These are phyloP conservation scores for Pleurostoma richardsiae DNA, from an alignment of 2,329 filamentous ascomycete species.

Conservation along the genomic window DNA sequence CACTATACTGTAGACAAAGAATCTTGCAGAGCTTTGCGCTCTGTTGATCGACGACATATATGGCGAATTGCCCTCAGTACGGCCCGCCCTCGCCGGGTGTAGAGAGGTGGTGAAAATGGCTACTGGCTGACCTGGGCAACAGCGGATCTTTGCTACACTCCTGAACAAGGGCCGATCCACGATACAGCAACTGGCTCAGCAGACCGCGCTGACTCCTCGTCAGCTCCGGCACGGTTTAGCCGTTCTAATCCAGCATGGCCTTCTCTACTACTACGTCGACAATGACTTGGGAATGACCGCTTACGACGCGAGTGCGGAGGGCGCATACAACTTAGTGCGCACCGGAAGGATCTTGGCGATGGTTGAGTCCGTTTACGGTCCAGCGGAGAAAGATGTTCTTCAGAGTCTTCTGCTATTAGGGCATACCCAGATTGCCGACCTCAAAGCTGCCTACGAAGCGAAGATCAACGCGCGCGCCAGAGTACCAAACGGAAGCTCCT, in stretches of 20 bases:
- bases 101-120: too few relatives aligned
- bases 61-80: slow-evolving; percentile 87
- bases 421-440: slow-evolving; percentile 66
- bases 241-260: slow-evolving; percentile 82
- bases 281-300: slow-evolving; percentile 58
- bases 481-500: slow-evolving; percentile 15
- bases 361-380: slow-evolving; percentile 68
- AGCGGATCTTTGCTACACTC: slow-evolving; percentile 83
- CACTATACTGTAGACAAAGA: slow-evolving; percentile 47
- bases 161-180: slow-evolving; percentile 74
- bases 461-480: slow-evolving; percentile 13
- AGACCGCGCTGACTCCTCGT: slow-evolving; percentile 67
- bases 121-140: slow-evolving; percentile 9
- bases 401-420: slow-evolving; percentile 72
- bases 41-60: slow-evolving; percentile 85
- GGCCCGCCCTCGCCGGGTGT: slow-evolving; percentile 22
- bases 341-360: slow-evolving; percentile 76
- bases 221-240: slow-evolving; percentile 78
- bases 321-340: slow-evolving; percentile 78
- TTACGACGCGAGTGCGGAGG: slow-evolving; percentile 79
- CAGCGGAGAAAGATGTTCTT: slow-evolving; percentile 68
- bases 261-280: slow-evolving; percentile 70
- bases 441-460: slow-evolving; percentile 56
- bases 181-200: slow-evolving; percentile 61
- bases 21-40: slow-evolving; percentile 81